Base-by-base conservation (phyloP, 2,329 filamentous ascomycete genomes). In the Aspergillus pseudonomiae region DNA sequence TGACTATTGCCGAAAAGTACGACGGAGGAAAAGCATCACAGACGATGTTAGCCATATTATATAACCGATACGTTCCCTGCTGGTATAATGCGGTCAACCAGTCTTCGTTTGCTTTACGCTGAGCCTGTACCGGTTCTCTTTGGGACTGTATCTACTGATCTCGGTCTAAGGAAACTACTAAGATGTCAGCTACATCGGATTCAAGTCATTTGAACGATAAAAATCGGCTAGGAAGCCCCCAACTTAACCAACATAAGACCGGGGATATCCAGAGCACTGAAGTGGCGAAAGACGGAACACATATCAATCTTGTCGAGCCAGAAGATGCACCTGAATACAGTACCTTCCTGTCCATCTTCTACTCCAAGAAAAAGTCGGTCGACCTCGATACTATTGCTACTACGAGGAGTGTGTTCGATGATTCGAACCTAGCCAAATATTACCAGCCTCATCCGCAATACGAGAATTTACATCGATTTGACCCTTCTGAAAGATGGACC, bases 401-500 rank as follows among this genome's bases (percentile, higher is more conserved):
- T n/a, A 34, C 48, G 28, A 32, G 48, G 28, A 32, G 48, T 32
- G 48, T 52, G 48, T 52, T 52, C 28, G 48, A 52, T n/a, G 48
- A 52, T 12, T 9, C 28, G 3, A 52, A 52, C 12, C 48, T 52
- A 19, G 48, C 48, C 48, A 52, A 52, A 52, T 52, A 52, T 24
- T 52, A 52, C 48, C 48, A 52, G 28, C 48, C 48, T 21, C 48
- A 52, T 21, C 48, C 69, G 1, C 62, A 75, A n/a, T 78, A 74
- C 56, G 76, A 78, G 64, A 81, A 83, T 65, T 68, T 80, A 26
- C 70, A 74, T 54, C 71, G 74, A 32, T 78, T 78, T 46, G 76
- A 78, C 50, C 70, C 74, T 1, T 59, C 59, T 7, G 69, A 62
- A 36, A 63, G 74, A 64, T 77, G 73, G 71, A 77, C 73, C 10